These are phyloP conservation scores for Schizophyllum amplum DNA, from an alignment of 1,284 basidiomycete species.

Conservation along the genomic window DNA sequence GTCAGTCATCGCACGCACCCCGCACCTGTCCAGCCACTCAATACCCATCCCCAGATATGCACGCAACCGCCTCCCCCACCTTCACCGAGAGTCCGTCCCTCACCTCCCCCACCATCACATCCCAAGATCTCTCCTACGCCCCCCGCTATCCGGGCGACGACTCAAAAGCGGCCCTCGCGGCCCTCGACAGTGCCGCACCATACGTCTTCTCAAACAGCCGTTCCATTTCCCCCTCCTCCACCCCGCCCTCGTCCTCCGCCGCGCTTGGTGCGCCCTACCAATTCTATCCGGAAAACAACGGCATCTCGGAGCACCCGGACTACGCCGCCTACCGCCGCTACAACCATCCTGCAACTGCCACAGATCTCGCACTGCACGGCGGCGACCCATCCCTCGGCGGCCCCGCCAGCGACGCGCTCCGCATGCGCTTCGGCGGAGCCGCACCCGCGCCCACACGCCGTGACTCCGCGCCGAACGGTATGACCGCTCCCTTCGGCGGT, in stretches of 20 bases:
- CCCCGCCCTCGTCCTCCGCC: slow-evolving; percentile 56
- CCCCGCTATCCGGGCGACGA: slow-evolving; percentile 51
- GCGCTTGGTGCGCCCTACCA: slow-evolving; percentile 57
- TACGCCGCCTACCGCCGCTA: slow-evolving; percentile 60
- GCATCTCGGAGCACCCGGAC: slow-evolving; percentile 48
- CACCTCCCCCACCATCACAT: slow-evolving; percentile 43
- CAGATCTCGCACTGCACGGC: slow-evolving; percentile 62
- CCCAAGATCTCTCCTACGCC: slow-evolving; percentile 46
- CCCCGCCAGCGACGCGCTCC: slow-evolving; percentile 42
- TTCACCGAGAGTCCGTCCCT: slow-evolving; percentile 52
- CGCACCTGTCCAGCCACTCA: slow-evolving; percentile 1
- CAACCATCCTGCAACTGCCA: slow-evolving; percentile 38
- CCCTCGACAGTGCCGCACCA: slow-evolving; percentile 43
- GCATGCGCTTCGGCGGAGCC: slow-evolving; percentile 49
- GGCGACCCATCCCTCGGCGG: slow-evolving; percentile 54
- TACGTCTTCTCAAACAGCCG: slow-evolving; percentile 63
- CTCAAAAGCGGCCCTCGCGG: slow-evolving; percentile 48
- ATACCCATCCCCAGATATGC: slow-evolving; percentile 33
- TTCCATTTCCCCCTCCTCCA: slow-evolving; percentile 65
- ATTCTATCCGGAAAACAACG: slow-evolving; percentile 44
- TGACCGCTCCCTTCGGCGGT: slow-evolving; percentile 45
- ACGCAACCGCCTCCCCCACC: slow-evolving; percentile 40
- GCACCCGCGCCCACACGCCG: slow-evolving; percentile 20
- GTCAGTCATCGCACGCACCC: neutral
- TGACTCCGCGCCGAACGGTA: slow-evolving; percentile 20